Percentiles rank a stretch among this genome's conserved stretches.
Evolutionary conservation across 1,284 basidiomycete species (phyloP).

Genomic region (Xerocomus nothofagi): DNA sequence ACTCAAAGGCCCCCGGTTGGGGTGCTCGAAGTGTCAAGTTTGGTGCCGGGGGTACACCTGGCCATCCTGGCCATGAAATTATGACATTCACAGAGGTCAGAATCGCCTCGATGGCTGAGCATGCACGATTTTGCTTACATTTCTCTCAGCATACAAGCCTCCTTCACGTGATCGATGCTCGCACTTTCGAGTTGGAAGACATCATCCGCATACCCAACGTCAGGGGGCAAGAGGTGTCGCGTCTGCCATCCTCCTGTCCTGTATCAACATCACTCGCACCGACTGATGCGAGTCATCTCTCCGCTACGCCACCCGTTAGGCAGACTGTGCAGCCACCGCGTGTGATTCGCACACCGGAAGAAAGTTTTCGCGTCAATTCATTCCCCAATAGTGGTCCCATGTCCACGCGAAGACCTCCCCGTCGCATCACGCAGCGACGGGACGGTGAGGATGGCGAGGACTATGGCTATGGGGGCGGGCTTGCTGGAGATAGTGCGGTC

Average conservation of each 20-base stretch:
- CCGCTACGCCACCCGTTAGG: slow-evolving; percentile 11
- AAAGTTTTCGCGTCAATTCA: slow-evolving; percentile 52
- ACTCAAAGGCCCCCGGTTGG: slow-evolving; percentile 66
- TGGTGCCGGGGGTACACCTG: slow-evolving; percentile 47
- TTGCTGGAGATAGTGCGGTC: slow-evolving; percentile 56
- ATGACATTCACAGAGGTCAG: slow-evolving; percentile 84
- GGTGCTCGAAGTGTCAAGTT: slow-evolving; percentile 80
- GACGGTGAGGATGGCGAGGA: slow-evolving; percentile 38
- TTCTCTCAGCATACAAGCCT: slow-evolving; percentile 64
- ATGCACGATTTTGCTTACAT: slow-evolving; percentile 11
- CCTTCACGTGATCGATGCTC: slow-evolving; percentile 76
- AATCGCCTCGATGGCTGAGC: slow-evolving; percentile 2
- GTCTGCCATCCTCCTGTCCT: slow-evolving; percentile 17
- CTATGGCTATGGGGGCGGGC: slow-evolving; percentile 39
- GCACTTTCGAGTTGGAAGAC: slow-evolving; percentile 76
- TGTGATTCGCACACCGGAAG: slow-evolving; percentile 52
- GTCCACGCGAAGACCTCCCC: slow-evolving; percentile 22
- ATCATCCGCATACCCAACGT: slow-evolving; percentile 60
- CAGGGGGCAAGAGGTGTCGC: slow-evolving; percentile 23
- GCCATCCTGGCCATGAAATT: slow-evolving; percentile 54
- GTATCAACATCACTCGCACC: slow-evolving; percentile 13
- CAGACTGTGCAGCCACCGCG: slow-evolving; percentile 30
- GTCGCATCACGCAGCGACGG: slow-evolving; percentile 25
- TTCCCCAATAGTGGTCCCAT: slow-evolving; percentile 14
- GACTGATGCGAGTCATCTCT: slow-evolving; percentile 14